These are phyloP conservation scores for Solanum lignicaule DNA, from an alignment of 257 asterid genomes.

Conservation along the genomic window DNA sequence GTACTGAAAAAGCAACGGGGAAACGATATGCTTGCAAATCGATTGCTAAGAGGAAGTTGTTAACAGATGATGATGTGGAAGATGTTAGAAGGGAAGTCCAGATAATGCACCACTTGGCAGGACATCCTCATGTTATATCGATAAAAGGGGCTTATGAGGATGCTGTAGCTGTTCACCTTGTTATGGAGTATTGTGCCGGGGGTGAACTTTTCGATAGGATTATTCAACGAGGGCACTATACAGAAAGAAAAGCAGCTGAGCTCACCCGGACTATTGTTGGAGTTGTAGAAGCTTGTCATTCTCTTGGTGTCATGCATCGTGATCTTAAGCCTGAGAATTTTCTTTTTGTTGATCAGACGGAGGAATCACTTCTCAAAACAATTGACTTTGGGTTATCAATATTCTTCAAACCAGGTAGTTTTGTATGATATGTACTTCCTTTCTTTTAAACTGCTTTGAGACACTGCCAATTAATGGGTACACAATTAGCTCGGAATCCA, in stretches of 20 bases:
- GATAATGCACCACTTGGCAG: constrained; percentile 91
- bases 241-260: constrained; percentile 91
- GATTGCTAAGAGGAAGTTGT: constrained; percentile 79
- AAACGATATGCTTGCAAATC: constrained; percentile 77
- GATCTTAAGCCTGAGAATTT: constrained; percentile 95
- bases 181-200: constrained; percentile 87
- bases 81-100: constrained; percentile 93
- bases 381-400: constrained; percentile 85
- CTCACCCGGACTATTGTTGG: constrained; percentile 91
- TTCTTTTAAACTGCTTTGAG: background rate
- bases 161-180: constrained; percentile 78
- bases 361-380: constrained; percentile 84
- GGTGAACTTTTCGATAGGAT: constrained; percentile 94
- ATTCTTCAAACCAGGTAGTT: constrained; percentile 84
- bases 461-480: background rate
- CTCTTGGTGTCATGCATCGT: constrained; percentile 91
- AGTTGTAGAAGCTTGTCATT: constrained; percentile 91
- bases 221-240: constrained; percentile 82
- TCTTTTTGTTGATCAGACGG: constrained; percentile 71
- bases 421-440: background rate
- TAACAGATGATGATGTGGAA: constrained; percentile 84
- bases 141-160: constrained; percentile 89
- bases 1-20: constrained; percentile 62
- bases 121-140: constrained; percentile 80
- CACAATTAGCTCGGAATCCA: background rate